A percentile compares a stretch with the other conserved stretches of the same genome.
Conservation (phyloP, 140 eudicot genomes). For the Flaveria floridana region DNA sequence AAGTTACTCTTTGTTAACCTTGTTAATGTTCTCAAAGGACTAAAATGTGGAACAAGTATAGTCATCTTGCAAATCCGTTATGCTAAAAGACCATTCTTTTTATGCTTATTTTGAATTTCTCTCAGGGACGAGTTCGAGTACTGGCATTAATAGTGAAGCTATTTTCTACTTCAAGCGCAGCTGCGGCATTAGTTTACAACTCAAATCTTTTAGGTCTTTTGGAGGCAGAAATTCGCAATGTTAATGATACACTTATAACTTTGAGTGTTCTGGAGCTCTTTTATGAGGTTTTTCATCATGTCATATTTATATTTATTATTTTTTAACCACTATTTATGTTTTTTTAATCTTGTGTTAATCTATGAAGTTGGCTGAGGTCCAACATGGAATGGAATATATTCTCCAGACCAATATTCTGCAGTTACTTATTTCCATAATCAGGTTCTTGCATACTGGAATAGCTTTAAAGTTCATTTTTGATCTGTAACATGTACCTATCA, state of each 20-base stretch:
- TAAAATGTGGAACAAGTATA: constrained; percentile 1
- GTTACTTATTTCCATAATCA: constrained; percentile 65
- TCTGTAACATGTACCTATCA: background rate
- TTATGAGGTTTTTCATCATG: constrained; percentile 54
- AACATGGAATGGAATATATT: constrained; percentile 73
- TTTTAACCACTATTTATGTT: background rate
- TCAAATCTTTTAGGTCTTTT: constrained; percentile 66
- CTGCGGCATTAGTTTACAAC: constrained; percentile 71
- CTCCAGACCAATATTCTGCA: constrained; percentile 65
- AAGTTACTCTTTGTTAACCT: background rate
- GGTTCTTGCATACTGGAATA: constrained; percentile 40
- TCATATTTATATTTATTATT: too few species aligned
- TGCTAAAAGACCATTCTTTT: constrained; percentile 2
- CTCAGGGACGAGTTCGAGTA: constrained; percentile 86
- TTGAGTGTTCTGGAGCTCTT: constrained; percentile 79
- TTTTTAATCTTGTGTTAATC: constrained; percentile 15
- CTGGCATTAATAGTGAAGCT: constrained; percentile 80
- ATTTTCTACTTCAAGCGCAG: constrained; percentile 73
- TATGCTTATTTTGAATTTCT: background rate
- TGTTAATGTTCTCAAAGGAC: background rate
- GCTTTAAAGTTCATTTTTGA: background rate
- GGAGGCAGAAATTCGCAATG: constrained; percentile 66
- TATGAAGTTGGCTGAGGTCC: constrained; percentile 74
- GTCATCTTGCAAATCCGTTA: constrained; percentile 4
- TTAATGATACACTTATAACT: constrained; percentile 63